Percentiles rank a stretch among this genome's conserved stretches.
These are phyloP conservation scores for Hyphodiscus sp. DNA, from an alignment of 2,329 filamentous ascomycete genomes.

Conservation along the genomic window DNA sequence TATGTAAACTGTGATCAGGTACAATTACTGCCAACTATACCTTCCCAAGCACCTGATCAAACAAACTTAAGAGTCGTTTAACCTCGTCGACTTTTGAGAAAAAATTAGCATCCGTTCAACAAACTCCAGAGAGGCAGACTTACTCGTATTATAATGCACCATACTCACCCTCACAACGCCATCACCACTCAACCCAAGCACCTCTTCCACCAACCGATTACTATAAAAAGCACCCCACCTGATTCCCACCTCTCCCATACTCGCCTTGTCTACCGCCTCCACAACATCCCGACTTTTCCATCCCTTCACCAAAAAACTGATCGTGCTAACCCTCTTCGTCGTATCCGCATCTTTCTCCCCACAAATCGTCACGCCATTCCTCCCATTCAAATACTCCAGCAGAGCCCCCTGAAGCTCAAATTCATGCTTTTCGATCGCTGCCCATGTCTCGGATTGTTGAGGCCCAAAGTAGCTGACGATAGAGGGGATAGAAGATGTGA, in stretches of 20 bases:
- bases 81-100: constrained; percentile 47
- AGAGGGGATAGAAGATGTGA: constrained; percentile 53
- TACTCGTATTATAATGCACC: constrained; percentile 66
- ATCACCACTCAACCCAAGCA: constrained; percentile 51
- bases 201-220: constrained; percentile 52
- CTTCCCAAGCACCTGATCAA: constrained; percentile 35
- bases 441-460: constrained; percentile 38
- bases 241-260: constrained; percentile 49
- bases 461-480: constrained; percentile 55
- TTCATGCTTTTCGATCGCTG: constrained; percentile 51
- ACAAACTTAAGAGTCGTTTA: constrained; percentile 41
- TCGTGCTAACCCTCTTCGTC: constrained; percentile 51
- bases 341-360: constrained; percentile 47
- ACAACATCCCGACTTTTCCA: constrained; percentile 51
- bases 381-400: constrained; percentile 49
- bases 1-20: background rate
- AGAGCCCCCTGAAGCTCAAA: constrained; percentile 50
- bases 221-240: constrained; percentile 66
- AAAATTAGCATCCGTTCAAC: constrained; percentile 4
- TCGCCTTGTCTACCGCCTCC: constrained; percentile 52
- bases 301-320: constrained; percentile 59
- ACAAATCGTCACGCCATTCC: constrained; percentile 49
- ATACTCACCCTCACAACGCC: constrained; percentile 65
- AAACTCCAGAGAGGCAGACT: constrained; percentile 27
- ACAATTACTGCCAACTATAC: background rate